Evolutionary conservation across 441 rosid species (phyloP), one percentile per base, ranked within the genome.

Genomic region (Erysimum cheiri): DNA sequence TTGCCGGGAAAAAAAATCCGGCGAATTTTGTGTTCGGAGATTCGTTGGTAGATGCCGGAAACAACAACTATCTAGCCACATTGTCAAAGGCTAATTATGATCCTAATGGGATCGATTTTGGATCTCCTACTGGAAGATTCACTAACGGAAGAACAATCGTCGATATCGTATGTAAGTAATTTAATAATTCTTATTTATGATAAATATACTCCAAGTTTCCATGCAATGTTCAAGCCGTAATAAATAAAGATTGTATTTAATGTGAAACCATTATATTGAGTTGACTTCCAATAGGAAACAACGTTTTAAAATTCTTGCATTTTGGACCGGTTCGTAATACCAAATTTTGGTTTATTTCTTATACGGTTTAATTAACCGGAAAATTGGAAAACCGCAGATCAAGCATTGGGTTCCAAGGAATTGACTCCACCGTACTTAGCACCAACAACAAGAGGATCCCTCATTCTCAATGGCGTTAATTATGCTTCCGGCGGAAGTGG

Each of bases 401-500:
- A 88, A 61, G 79, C 69, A 57, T 89, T 65, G 83, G 98, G 74
- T 65, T 65, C 57, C 53, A 88, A 63, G 63, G 66, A 83, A 56
- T 83, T 88, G 62, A 95, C 98, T 7, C 43, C 78, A 62, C 97
- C 97, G 49, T 88, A 78, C 78, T 71, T 93, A 67, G 75, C 87
- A 41, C 96, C 97, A 22, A 87, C 90, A 58, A 19, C 90, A n/a
- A 78, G 87, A 0, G 96, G 96, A 37, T 81, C 87, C 57, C 68
- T 87, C 13, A 64, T 91, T 70, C 55, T 89, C 14, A 41, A 63
- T 32, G 97, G 97, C 32, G 92, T 89, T 6, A 93, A 91, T 58
- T 91, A 88, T 78, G 98, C 95, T 44, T 91, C 97, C 8, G 96
- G 98, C 17, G 98, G 92, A 69, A 89, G 96, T 78, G 97, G 98